Evolutionary conservation across 306 rosid genomes (phyloP), one percentile per base, ranked within the genome.

Genomic region (Ochetophila trinervis): DNA sequence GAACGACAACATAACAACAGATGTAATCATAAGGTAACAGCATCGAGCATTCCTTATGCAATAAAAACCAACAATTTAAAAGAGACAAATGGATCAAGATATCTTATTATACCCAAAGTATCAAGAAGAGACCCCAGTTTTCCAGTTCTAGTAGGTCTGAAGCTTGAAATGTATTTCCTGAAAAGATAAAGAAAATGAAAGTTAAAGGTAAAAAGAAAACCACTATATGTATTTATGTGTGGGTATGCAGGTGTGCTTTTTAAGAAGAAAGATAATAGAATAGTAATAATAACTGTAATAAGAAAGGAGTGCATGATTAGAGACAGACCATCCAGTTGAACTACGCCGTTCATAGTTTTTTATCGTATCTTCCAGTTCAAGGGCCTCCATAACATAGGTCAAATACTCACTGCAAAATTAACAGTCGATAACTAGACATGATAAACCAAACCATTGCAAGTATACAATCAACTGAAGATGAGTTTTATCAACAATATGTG

Each of bases 121-220:
- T 89, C 90, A 58, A 80, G 56, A 66, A 81, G 70, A 20, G 86
- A 75, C 54, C 91, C 96, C 51, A 83, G 63, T 44, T 78, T 83
- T 63, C 96, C 96, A 44, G 72, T 70, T 74, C 88, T 88, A 73
- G 82, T 65, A 75, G 86, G 86, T 63, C 88, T 87, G 36, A 86
- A 71, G 82, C 83, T 90, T 68, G 99, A 87, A 68, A 93, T 63
- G 63, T 84, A 93, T 82, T 86, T 93, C 97, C 99, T 93, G 85
- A 68, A 83, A 78, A 55, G 49, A 76, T 50, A 66, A 27, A 27
- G 10, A 42, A 69, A n/a, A 56, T 44, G 52, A 47, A 21, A 52
- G 40, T 42, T 20, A 32, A 22, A 78, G 53, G 71, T 59, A 37
- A 75, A 65, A 53, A 60, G 37, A 52, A 4, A 27, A 48, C 47